phyloP scores from a whole-genome alignment of 495 filamentous ascomycete genomes.

The Penicillium waksmanii region DNA sequence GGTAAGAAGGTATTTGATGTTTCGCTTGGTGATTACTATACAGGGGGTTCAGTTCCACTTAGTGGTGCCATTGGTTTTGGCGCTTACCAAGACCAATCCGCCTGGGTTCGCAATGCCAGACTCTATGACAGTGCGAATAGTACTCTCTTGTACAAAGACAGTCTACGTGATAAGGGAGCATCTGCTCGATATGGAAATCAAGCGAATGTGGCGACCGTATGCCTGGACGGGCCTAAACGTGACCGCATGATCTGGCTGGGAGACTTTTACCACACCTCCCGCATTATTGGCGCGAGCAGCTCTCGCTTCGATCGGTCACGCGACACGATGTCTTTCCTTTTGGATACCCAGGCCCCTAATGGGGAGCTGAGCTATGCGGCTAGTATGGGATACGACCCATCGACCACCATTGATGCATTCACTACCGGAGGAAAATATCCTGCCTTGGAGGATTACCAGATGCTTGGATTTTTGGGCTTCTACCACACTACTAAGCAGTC shows the following conservation, averaged over 20 bases:
- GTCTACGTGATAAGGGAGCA: background rate
- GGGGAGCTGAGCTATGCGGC: conserved; percentile 6
- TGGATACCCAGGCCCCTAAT: conserved; percentile 7
- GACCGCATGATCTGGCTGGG: conserved; percentile 11
- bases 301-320: background rate
- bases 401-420: conserved; percentile 10
- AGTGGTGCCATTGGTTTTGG: conserved; percentile 8
- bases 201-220: background rate
- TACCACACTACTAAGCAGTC: conserved; percentile 8
- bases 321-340: conserved; percentile 7
- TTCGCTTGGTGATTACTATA: conserved; percentile 7
- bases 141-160: conserved; percentile 4
- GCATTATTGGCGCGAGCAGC: conserved; percentile 8
- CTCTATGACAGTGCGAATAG: conserved; percentile 9
- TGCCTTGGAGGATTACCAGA: conserved; percentile 12
- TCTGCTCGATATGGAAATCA: conserved; percentile 3
- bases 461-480: conserved; percentile 10
- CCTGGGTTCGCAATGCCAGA: conserved; percentile 5
- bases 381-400: conserved; percentile 12
- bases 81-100: conserved; percentile 11
- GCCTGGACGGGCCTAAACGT: conserved; percentile 8
- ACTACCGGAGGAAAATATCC: background rate
- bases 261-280: conserved; percentile 6
- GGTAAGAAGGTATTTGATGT: conserved; percentile 4
- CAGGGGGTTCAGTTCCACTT: conserved; percentile 1